Evolutionary conservation across 345 rosid genomes (phyloP), one percentile per base, ranked within the genome.

Genomic region (Sonneratia caseolaris): DNA sequence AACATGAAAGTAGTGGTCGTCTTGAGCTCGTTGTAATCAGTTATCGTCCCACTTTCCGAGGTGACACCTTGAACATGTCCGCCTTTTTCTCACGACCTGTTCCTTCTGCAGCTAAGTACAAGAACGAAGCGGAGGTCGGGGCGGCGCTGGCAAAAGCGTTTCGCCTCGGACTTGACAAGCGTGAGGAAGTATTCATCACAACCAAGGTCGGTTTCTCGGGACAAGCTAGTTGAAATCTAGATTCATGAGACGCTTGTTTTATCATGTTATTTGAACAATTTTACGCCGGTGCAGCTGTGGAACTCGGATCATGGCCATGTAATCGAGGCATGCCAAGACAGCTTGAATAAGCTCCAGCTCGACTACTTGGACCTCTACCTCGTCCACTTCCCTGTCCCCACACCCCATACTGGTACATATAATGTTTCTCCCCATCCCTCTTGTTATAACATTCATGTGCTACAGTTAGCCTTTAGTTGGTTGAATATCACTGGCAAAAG

Each of bases 281-380:
- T 59, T 55, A 53, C 10, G 12, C 37, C 21, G 51, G 35, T 67
- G 69, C 87, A 93, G 98, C 89, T 93, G 18, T 93, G 98, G 98
- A 93, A 91, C 75, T 89, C 97, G 22, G 96, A 93, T 69, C 98
- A 93, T 64, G 92, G 92, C 4, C 98, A 93, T 79, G 94, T 87
- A 56, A 56, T 83, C 8, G 97, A 91, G 84, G 97, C 97, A 3
- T 93, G 94, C 81, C 86, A 85, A 73, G 92, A 84, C 75, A 91
- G 97, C 79, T 82, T 91, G 70, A 88, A 91, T 79, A 91, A 93
- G 81, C 96, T 93, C 65, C 89, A 78, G 84, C 89, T 91, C 42
- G 92, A 93, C 70, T 93, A 91, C 73, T 85, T 93, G 56, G 98
- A 93, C 73, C 88, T 93, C 69, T 93, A 80, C 80, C 98, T 93